phyloP scores from a whole-genome alignment of 139 green algal species.

The Helicosporidium sp. region DNA sequence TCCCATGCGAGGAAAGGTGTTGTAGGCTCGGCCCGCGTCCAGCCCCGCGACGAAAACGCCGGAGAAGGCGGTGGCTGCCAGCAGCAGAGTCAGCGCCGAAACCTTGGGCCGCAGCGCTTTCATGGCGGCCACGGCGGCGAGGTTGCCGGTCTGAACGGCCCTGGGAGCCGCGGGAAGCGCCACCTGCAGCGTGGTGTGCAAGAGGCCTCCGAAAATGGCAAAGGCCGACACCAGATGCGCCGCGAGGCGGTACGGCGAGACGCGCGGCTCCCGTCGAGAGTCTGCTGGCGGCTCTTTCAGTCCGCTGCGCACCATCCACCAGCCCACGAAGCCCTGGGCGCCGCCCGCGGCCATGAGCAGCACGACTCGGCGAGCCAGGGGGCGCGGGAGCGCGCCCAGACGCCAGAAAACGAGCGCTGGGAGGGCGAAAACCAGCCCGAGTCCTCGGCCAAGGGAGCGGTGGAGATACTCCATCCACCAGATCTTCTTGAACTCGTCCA shows the following conservation, averaged over 20 bases:
- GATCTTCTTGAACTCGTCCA: constrained; percentile 99
- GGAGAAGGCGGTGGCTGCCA: constrained; percentile 74
- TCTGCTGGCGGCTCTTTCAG: constrained; percentile 20
- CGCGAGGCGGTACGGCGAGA: constrained; percentile 86
- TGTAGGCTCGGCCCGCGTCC: constrained; percentile 84
- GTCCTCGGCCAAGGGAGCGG: constrained; percentile 65
- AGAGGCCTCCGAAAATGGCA: constrained; percentile 72
- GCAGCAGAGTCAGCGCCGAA: constrained; percentile 55
- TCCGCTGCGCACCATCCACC: constrained; percentile 94
- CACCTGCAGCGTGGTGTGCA: constrained; percentile 78
- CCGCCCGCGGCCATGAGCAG: constrained; percentile 78
- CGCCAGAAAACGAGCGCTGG: constrained; percentile 63
- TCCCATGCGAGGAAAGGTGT: constrained; percentile 92
- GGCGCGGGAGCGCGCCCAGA: constrained; percentile 38
- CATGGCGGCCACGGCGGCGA: constrained; percentile 11
- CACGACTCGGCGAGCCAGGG: constrained; percentile 51
- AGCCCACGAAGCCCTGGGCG: constrained; percentile 81
- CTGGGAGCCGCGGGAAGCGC: constrained; percentile 21
- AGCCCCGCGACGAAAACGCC: constrained; percentile 69
- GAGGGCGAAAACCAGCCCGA: constrained; percentile 60
- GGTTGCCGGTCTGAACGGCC: constrained; percentile 1
- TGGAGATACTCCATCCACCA: constrained; percentile 98
- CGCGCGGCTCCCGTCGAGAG: constrained; percentile 44
- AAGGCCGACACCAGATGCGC: constrained; percentile 87
- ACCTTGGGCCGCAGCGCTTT: constrained; percentile 16